A percentile compares a stretch with the other conserved stretches of the same genome.
Evolutionary conservation across 2,329 filamentous ascomycete species (phyloP).

Genomic region (Neofusicoccum umdonicola): DNA sequence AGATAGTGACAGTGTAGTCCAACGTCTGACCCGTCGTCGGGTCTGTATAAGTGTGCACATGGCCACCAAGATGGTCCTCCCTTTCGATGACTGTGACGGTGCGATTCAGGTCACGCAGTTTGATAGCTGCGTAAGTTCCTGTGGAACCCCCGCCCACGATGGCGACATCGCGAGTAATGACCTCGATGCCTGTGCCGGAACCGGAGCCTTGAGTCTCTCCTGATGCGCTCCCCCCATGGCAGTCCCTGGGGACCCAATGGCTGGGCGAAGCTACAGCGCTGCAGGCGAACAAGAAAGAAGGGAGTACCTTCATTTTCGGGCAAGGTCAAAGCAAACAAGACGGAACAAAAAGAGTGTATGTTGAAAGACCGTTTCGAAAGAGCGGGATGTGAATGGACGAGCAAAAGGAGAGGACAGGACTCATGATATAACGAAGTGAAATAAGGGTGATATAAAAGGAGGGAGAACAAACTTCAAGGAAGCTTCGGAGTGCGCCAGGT

Average conservation of each 20-base stretch:
- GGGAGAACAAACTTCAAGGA: background rate
- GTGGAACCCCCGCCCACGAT: constrained; percentile 45
- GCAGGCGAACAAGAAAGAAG: background rate
- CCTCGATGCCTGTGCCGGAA: background rate
- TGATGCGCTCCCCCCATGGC: background rate
- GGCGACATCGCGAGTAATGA: constrained; percentile 27
- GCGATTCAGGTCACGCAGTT: constrained; percentile 38
- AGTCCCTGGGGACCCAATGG: background rate
- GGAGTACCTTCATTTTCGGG: background rate
- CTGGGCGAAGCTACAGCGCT: background rate
- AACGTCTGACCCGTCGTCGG: constrained; percentile 32
- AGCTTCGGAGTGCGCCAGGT: background rate
- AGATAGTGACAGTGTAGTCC: constrained; percentile 42
- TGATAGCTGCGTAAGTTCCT: constrained; percentile 43
- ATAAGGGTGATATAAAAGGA: background rate
- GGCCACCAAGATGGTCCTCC: constrained; percentile 45
- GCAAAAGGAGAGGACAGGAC: background rate
- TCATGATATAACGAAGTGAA: background rate
- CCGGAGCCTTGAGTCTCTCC: background rate
- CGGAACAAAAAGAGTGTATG: background rate
- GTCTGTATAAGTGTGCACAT: constrained; percentile 49
- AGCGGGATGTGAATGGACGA: background rate
- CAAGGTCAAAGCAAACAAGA: background rate
- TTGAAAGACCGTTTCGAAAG: background rate
- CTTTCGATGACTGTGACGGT: constrained; percentile 43